Base-by-base conservation (phyloP, 441 rosid genomes). In the Macaranga tanarius region DNA sequence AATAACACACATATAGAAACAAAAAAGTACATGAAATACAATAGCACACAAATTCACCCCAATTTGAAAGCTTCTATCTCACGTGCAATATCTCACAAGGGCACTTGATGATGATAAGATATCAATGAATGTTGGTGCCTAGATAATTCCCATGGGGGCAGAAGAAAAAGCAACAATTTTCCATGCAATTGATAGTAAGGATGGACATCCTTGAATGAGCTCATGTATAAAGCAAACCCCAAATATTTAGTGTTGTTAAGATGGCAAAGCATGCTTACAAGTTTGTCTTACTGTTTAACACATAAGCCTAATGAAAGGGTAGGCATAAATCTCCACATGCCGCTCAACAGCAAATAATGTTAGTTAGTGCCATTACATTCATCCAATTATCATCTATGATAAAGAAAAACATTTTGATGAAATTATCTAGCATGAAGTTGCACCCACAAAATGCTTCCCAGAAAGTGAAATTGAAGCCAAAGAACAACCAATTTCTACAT, bases 231-330 rank as follows among this genome's bases (percentile, higher is more conserved):
- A 17, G 57, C 42, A 48, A 34, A 12, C 55, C 57, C 57, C 16
- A 47, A 65, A 45, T 28, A 65, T 65, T 15, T 65, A 47, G 52
- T 44, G 55, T 15, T 64, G 12, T 26, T 8, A 23, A 16, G 57
- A 25, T 26, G 31, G 54, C 38, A 20, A n/a, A 9, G 16, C 69
- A 45, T 59, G 22, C 25, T 58, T 58, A 47, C 25, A 42, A 10
- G 34, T 47, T 26, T 45, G 66, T 60, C 26, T 47, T 70, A n/a
- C 59, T n/a, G 13, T 48, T 61, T 38, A 23, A 48, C 25, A 54
- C 6, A 70, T 70, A 31, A 34, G 9, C 20, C 52, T 31, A n/a
- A 25, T 48, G 61, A 62, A 71, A 59, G 17, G 60, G 31, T 20
- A 10, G 20, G 5, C 48, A 19, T 34, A 47, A 48, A 51, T 25